Conservation (phyloP, 805 yeast species). For the Lipomyces starkeyi region DNA sequence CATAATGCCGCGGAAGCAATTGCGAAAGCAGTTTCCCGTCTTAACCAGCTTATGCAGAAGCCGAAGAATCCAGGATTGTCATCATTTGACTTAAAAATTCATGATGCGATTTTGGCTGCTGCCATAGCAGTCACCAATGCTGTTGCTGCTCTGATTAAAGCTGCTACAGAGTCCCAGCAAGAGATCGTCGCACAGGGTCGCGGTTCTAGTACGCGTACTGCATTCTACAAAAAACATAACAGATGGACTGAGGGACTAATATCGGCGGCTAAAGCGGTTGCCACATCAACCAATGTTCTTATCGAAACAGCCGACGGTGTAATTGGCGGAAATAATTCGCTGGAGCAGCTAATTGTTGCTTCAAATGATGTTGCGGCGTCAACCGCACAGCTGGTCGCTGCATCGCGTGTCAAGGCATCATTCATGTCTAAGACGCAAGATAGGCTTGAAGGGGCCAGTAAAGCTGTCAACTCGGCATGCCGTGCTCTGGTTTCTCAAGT, state of each 20-base stretch:
- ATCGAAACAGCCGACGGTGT: constrained; percentile 89
- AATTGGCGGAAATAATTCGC: constrained; percentile 63
- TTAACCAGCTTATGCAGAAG: constrained; percentile 57
- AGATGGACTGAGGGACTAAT: constrained; percentile 94
- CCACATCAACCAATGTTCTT: constrained; percentile 78
- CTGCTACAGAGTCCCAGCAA: constrained; percentile 79
- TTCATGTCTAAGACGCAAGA: constrained; percentile 79
- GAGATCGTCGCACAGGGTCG: constrained; percentile 78
- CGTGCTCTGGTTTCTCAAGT: constrained; percentile 72
- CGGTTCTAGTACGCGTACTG: constrained; percentile 69
- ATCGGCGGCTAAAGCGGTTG: constrained; percentile 87
- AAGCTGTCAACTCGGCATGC: constrained; percentile 76
- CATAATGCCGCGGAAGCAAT: constrained; percentile 73
- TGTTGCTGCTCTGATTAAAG: constrained; percentile 68
- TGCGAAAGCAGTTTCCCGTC: constrained; percentile 64
- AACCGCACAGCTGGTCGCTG: constrained; percentile 90
- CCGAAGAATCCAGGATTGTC: constrained; percentile 59
- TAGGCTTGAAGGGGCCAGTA: constrained; percentile 69
- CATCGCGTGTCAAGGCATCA: constrained; percentile 84
- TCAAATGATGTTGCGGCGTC: constrained; percentile 92
- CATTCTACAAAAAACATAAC: constrained; percentile 83
- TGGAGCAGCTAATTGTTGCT: constrained; percentile 85
- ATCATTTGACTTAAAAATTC: constrained; percentile 67
- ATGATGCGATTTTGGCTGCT: constrained; percentile 75
- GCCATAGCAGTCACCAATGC: constrained; percentile 84